Evolutionary conservation across 148 eudicot species (phyloP), one percentile per base, ranked within the genome.

Genomic region (Drosera capensis): DNA sequence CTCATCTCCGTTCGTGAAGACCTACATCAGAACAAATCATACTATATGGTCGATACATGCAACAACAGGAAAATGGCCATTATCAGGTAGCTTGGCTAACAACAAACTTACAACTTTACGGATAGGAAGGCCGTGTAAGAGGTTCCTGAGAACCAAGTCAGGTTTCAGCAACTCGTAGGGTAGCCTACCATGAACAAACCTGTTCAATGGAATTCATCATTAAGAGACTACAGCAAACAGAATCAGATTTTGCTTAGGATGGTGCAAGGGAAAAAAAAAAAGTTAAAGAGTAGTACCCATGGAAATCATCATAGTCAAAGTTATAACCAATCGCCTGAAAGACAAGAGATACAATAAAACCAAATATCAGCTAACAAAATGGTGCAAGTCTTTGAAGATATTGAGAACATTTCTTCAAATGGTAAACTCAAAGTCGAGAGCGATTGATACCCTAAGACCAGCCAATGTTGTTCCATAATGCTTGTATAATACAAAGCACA

Each of bases 401-500:
- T 34, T 11, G n/a, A 34, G n/a, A 15, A 34, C 11, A 21, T 5
- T 17, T 26, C 6, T 15, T 29, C 20, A 20, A 30, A 8, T 3
- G 23, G 40, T 26, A 29, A 17, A 11, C 2, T 11, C 14, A 11
- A 34, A 34, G 38, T 5, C n/a, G 5, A 11, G 13, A 43, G 3
- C 3, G 47, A 26, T 68, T 4, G 47, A 26, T 68, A 88, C 96
- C 80, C 67, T 64, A 34, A 84, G 87, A 55, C 97, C 97, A 17
- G 97, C 92, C 97, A 90, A 78, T 26, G 97, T 80, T 17, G 97
- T 84, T 36, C 97, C 97, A 59, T 80, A 84, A 23, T 78, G 78
- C 60, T 70, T 80, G 73, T 90, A 84, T 50, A 90, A 57, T 29
- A 63, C 48, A 48, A 44, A 57, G 55, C 79, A 66, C 72, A 84